These are phyloP conservation scores for Cubamyces sp. DNA, from an alignment of 768 basidiomycete genomes.

Conservation along the genomic window DNA sequence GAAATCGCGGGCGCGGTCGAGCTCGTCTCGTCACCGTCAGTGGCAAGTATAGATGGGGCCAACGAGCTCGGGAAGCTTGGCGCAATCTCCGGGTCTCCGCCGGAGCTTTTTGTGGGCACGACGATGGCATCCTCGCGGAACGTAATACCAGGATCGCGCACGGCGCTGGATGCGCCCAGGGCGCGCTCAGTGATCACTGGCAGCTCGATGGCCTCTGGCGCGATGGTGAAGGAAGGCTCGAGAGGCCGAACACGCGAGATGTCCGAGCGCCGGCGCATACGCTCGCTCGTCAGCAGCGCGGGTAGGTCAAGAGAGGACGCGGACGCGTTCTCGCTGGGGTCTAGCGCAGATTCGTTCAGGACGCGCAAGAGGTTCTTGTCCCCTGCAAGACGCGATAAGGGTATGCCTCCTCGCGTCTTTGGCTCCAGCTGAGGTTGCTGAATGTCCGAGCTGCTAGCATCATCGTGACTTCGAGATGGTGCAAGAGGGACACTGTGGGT, in stretches of 20 bases:
- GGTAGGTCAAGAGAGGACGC: slow-evolving; percentile 23
- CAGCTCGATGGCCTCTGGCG: slow-evolving; percentile 19
- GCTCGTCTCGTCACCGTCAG: slow-evolving; percentile 2
- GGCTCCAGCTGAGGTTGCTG: too few relatives aligned
- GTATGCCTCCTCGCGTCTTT: neutral
- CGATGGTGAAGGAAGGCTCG: neutral
- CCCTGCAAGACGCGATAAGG: slow-evolving; percentile 2
- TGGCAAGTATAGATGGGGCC: slow-evolving; percentile 13
- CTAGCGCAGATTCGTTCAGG: slow-evolving; percentile 22
- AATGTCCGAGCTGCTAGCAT: too few relatives aligned
- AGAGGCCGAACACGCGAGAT: slow-evolving; percentile 17
- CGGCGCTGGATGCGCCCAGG: neutral
- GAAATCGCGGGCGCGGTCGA: slow-evolving; percentile 24
- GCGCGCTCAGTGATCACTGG: slow-evolving; percentile 3
- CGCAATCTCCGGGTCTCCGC: slow-evolving; percentile 19
- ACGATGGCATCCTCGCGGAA: slow-evolving; percentile 13
- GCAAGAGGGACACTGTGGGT: too few relatives aligned
- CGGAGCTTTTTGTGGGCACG: neutral
- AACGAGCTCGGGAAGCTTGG: slow-evolving; percentile 23
- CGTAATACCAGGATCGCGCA: neutral
- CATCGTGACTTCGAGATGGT: too few relatives aligned
- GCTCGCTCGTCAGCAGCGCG: slow-evolving; percentile 11
- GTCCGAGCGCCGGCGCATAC: slow-evolving; percentile 24
- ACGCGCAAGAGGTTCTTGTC: slow-evolving; percentile 16
- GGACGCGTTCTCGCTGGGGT: slow-evolving; percentile 13